Percentiles rank a stretch among this genome's conserved stretches.
Evolutionary conservation across 2,329 filamentous ascomycete genomes (phyloP).

Genomic region (Calonectria hawksworthii): DNA sequence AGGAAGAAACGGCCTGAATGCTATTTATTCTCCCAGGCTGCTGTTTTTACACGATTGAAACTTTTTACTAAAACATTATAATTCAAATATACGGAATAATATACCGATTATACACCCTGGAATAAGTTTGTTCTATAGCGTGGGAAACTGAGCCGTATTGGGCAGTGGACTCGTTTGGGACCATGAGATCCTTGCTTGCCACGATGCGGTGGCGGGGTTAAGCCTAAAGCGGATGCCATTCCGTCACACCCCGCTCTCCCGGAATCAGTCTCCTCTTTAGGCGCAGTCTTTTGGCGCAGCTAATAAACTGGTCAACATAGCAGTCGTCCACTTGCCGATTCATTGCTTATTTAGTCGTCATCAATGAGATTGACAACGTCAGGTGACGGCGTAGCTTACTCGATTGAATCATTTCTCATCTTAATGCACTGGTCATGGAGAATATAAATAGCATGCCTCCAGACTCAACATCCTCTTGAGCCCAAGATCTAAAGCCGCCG

Average conservation of each 20-base stretch:
- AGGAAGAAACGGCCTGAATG: background rate
- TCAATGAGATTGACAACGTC: background rate
- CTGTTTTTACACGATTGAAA: background rate
- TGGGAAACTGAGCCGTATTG: background rate
- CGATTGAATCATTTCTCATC: background rate
- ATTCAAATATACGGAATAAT: background rate
- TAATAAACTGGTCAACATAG: background rate
- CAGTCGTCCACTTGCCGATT: background rate
- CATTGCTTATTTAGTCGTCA: background rate
- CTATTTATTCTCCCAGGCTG: background rate
- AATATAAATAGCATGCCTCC: background rate
- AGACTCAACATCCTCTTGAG: background rate
- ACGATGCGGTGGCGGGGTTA: background rate
- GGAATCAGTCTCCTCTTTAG: background rate
- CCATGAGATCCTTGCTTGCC: background rate
- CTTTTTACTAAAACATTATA: background rate
- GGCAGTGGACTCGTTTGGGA: background rate
- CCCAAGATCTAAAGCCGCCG: background rate
- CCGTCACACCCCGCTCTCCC: background rate
- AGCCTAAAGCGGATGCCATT: background rate
- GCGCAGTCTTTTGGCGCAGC: too few species aligned
- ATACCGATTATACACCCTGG: too few species aligned
- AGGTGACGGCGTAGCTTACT: background rate
- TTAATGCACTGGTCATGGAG: rapidly evolving
- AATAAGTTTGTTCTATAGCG: background rate